These are phyloP conservation scores for Candida ovalis DNA, from an alignment of 805 yeast species.

Conservation along the genomic window DNA sequence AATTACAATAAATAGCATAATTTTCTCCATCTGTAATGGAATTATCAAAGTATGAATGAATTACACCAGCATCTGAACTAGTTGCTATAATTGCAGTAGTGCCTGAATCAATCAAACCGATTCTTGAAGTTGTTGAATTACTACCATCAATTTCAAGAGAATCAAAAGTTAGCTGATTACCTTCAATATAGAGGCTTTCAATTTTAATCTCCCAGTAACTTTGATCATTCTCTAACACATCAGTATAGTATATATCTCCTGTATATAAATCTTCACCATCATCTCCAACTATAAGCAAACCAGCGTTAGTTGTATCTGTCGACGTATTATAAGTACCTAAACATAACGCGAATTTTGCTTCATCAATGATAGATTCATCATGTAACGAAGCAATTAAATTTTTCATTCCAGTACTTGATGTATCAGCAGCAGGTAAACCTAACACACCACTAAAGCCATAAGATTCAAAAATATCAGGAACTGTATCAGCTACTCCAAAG, in stretches of 20 bases:
- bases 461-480: conserved; percentile 48
- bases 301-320: conserved; percentile 28
- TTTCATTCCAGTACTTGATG: conserved; percentile 29
- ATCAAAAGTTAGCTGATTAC: conserved; percentile 30
- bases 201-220: conserved; percentile 53
- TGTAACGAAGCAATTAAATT: conserved; percentile 41
- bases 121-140: conserved; percentile 27
- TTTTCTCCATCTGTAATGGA: conserved; percentile 58
- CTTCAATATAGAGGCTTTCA: conserved; percentile 35
- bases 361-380: conserved; percentile 31
- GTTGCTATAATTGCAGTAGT: conserved; percentile 61
- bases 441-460: conserved; percentile 58
- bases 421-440: conserved; percentile 50
- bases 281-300: conserved; percentile 43
- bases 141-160: conserved; percentile 18
- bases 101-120: conserved; percentile 60
- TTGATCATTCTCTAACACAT: conserved; percentile 29
- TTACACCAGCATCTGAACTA: conserved; percentile 45
- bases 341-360: conserved; percentile 42
- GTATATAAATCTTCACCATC: conserved; percentile 34
- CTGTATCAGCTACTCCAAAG: conserved; percentile 51
- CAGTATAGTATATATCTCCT: conserved; percentile 39
- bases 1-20: conserved; percentile 57
- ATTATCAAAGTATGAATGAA: conserved; percentile 49
- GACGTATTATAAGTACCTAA: conserved; percentile 33